Evolutionary conservation across 106 monocot genomes (phyloP), one percentile per base, ranked within the genome.

Genomic region (Triglochin maritima): DNA sequence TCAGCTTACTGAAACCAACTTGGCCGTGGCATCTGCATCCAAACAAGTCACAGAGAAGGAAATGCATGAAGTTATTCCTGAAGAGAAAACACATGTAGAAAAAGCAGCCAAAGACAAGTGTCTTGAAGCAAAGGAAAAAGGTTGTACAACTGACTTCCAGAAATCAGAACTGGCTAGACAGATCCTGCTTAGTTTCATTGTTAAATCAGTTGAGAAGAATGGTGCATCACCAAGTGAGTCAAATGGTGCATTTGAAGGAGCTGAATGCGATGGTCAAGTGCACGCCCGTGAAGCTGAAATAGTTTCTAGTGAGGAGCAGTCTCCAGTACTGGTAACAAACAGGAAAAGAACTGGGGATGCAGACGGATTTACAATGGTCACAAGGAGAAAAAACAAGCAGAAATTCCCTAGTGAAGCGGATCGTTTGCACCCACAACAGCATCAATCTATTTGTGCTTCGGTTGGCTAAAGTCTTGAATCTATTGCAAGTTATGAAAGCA

Each of bases 361-460:
- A 10, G 95, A 90, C 66, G 95, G 95, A 56, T 96, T 90, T 74
- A 96, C 87, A 17, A 63, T 83, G 6, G 90, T 96, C 45, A 81
- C 82, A 7, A 90, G 83, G 59, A 79, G 87, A 56, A 80, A 55
- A 54, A 86, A 53, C 56, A 86, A 84, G 69, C 84, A 87, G 57
- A 79, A 80, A 41, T 80, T 96, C 52, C 49, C 74, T 41, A 76
- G 56, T 69, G 60, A 74, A 63, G 85, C 78, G 3, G 69, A 71
- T 57, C 87, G 89, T 46, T 75, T 94, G 65, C 82, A 81, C 59
- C 41, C 76, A 41, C 81, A 79, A 60, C 87, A 64, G 29, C 29
- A 64, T 61, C 64, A 83, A 16, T 89, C 86, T 16, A 87, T 94
- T 15, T 87, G 87, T 79, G 83, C 87, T 4, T 81, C 71, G 7